These are phyloP conservation scores for Metschnikowia lunata DNA, from an alignment of 805 yeast species.

Conservation along the genomic window DNA sequence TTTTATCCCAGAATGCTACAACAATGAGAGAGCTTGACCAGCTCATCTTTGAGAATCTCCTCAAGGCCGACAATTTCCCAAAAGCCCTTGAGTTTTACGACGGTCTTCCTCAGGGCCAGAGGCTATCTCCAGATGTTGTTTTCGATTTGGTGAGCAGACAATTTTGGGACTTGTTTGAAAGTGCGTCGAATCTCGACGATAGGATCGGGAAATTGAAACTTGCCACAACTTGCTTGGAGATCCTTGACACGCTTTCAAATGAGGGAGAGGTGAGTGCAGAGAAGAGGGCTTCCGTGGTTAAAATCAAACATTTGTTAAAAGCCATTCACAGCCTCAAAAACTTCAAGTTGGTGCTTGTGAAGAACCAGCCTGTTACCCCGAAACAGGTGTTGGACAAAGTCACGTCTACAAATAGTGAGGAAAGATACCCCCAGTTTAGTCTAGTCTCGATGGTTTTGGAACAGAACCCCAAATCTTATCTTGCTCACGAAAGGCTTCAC, in stretches of 20 bases:
- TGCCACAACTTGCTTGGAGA: slow-evolving; percentile 23
- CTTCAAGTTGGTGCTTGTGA: slow-evolving; percentile 24
- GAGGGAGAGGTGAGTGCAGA: neutral
- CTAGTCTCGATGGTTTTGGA: slow-evolving; percentile 46
- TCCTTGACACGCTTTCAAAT: slow-evolving; percentile 20
- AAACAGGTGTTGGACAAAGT: slow-evolving; percentile 14
- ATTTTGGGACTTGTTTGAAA: slow-evolving; percentile 33
- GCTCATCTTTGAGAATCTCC: slow-evolving; percentile 27
- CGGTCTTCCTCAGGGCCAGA: slow-evolving; percentile 13
- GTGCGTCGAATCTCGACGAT: slow-evolving; percentile 31
- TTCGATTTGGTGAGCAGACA: slow-evolving; percentile 17
- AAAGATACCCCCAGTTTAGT: slow-evolving; percentile 13
- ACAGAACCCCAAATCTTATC: slow-evolving; percentile 49
- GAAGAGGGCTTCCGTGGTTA: slow-evolving; percentile 12
- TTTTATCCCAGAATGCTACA: slow-evolving; percentile 14
- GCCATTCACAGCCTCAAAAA: slow-evolving; percentile 34
- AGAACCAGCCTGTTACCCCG: slow-evolving; percentile 15
- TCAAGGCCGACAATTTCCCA: slow-evolving; percentile 26
- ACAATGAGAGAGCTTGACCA: slow-evolving; percentile 15
- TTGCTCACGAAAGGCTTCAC: slow-evolving; percentile 39
- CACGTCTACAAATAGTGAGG: slow-evolving; percentile 5
- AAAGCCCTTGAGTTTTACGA: slow-evolving; percentile 17
- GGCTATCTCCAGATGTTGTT: slow-evolving; percentile 9
- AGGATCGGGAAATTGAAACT: slow-evolving; percentile 26
- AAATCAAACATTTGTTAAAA: slow-evolving; percentile 33